Percentiles rank a stretch among this genome's conserved stretches.
These are phyloP conservation scores for Rubia peregrina DNA, from an alignment of 305 asterid species.

Conservation along the genomic window DNA sequence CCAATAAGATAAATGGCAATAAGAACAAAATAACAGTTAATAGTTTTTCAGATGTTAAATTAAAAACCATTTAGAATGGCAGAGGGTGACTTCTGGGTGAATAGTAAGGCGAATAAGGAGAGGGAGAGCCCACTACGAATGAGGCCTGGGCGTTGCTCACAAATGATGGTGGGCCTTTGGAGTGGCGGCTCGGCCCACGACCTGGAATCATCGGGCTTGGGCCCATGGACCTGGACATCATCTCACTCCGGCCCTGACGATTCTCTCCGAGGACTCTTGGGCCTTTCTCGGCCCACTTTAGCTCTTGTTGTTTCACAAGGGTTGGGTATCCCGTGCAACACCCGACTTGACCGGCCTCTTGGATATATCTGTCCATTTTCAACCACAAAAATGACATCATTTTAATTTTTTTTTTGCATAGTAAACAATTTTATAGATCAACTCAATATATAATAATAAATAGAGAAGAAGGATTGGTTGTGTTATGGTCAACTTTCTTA, in stretches of 20 bases:
- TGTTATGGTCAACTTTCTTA: too few species aligned
- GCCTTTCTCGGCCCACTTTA: constrained; percentile 80
- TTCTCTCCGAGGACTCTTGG: constrained; percentile 49
- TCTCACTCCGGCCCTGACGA: constrained; percentile 26
- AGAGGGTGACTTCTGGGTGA: constrained; percentile 36
- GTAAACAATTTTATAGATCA: too few species aligned
- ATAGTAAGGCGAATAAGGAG: constrained; percentile 45
- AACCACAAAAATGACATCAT: too few species aligned
- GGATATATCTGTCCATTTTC: constrained; percentile 43
- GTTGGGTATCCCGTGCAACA: constrained; percentile 66
- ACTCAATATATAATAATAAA: too few species aligned
- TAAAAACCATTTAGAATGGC: constrained; percentile 38
- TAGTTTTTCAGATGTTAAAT: not conserved
- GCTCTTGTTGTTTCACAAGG: constrained; percentile 58
- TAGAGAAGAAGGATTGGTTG: too few species aligned
- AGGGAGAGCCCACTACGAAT: constrained; percentile 43
- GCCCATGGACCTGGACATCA: constrained; percentile 25
- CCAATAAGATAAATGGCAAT: constrained; percentile 1
- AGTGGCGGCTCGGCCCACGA: constrained; percentile 11
- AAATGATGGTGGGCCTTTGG: constrained; percentile 6
- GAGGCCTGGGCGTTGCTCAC: constrained; percentile 35
- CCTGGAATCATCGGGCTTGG: constrained; percentile 21
- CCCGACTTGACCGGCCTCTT: constrained; percentile 51
- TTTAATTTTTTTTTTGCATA: too few species aligned
- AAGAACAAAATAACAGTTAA: constrained; percentile 18